Evolutionary conservation across 208 protist genomes (phyloP).

Genomic region (Vickermania ingenoplastis): DNA sequence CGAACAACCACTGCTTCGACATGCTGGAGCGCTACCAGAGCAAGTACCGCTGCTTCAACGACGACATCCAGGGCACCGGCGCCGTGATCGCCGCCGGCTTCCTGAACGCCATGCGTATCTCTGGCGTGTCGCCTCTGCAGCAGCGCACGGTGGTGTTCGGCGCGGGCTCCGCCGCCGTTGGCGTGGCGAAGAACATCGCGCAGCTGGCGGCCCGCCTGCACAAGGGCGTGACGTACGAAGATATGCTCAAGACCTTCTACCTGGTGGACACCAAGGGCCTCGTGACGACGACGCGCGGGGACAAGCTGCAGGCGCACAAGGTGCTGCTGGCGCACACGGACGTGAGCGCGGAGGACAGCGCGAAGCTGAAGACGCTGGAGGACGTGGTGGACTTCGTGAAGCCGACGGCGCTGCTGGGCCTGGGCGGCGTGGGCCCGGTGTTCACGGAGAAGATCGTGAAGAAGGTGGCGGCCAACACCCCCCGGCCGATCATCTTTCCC

Average conservation of each 20-base stretch:
- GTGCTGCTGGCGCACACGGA: constrained; percentile 78
- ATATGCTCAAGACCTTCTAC: constrained; percentile 84
- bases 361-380: constrained; percentile 36
- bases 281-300: constrained; percentile 71
- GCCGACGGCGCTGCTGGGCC: constrained; percentile 93
- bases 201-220: constrained; percentile 47
- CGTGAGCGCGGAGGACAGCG: constrained; percentile 52
- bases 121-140: constrained; percentile 29
- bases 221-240: constrained; percentile 43
- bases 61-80: constrained; percentile 97
- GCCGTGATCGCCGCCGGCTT: constrained; percentile 91
- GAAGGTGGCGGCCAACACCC: constrained; percentile 56
- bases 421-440: constrained; percentile 81
- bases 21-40: constrained; percentile 91
- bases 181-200: constrained; percentile 93
- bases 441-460: constrained; percentile 94
- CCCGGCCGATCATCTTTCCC: constrained; percentile 94
- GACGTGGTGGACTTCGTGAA: constrained; percentile 84
- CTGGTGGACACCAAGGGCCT: constrained; percentile 90
- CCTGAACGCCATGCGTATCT: constrained; percentile 77
- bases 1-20: constrained; percentile 90
- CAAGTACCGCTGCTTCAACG: constrained; percentile 94
- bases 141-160: constrained; percentile 87
- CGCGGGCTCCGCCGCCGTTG: constrained; percentile 90
- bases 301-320: constrained; percentile 84